Base-by-base conservation (phyloP, 176 grass and related monocot species). In the Neostapfia colusana region DNA sequence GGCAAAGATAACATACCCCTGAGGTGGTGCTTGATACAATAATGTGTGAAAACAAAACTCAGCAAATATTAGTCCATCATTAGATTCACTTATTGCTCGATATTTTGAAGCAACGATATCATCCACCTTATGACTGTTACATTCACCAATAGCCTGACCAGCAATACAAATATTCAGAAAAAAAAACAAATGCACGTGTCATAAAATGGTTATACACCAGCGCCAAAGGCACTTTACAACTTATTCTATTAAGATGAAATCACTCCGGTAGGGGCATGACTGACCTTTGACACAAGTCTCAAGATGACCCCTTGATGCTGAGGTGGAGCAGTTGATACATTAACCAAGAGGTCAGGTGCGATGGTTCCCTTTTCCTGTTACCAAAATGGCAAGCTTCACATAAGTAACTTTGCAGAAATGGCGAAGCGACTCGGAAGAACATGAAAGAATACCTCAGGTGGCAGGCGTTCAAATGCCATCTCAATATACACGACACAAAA, bases 291-390 rank as follows among this genome's bases (percentile, higher is more conserved):
- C 66, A 93, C 83, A 46, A 93, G 92, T 72, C 91, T 88, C 91
- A 97, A 83, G 67, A 97, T 90, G 51, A 89, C 89, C 77, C 81
- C 86, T 84, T 93, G 94, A 86, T 97, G 94, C 58, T 97, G 91
- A 76, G 79, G 61, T 65, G 94, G 75, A 83, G 78, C 56, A 73
- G 69, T 91, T 73, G 90, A 85, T 83, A 97, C 74, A 83, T 87
- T 86, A 46, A 88, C 70, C 75, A 97, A 72, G 42, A 97, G 86
- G 75, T 93, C 89, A 82, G 94, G 94, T 44, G 94, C 91, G 8
- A 87, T 89, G 65, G 28, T 73, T 69, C 73, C 67, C 75, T 91
- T 97, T 21, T 97, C 89, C 94, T 97, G 82, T 63, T 76, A 81
- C 36, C 36, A 77, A 25, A 80, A 42, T 42, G 42, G 46, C 13